Evolutionary conservation across 1,284 basidiomycete genomes (phyloP).

Genomic region (Peniophora sp.): DNA sequence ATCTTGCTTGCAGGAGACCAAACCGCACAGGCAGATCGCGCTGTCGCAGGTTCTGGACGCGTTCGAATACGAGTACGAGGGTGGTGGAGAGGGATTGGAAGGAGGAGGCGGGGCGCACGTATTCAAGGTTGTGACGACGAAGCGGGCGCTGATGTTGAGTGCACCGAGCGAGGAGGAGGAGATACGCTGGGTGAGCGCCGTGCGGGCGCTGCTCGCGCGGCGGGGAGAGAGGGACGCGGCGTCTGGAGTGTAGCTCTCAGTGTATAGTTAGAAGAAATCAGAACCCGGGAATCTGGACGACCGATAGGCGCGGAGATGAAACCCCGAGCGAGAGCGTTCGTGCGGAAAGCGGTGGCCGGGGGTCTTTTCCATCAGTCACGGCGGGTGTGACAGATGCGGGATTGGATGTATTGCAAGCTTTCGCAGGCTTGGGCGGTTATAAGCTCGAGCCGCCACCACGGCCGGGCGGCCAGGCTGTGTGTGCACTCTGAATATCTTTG

Average conservation of each 20-base stretch:
- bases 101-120: slow-evolving; percentile 50
- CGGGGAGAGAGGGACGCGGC: slow-evolving; percentile 43
- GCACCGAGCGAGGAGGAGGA: slow-evolving; percentile 98
- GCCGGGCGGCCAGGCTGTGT: no score
- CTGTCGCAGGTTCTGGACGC: slow-evolving; percentile 87
- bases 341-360: no score
- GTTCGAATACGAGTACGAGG: slow-evolving; percentile 70
- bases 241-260: slow-evolving; percentile 22
- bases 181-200: slow-evolving; percentile 94
- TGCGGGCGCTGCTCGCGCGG: slow-evolving; percentile 82
- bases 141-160: slow-evolving; percentile 82
- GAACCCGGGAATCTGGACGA: neutral
- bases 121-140: slow-evolving; percentile 96
- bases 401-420: no score
- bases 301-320: no score
- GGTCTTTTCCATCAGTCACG: no score
- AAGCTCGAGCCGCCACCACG: no score
- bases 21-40: slow-evolving; percentile 80
- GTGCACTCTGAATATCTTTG: no score
- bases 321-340: no score
- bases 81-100: slow-evolving; percentile 29
- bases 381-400: no score
- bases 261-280: slow-evolving; percentile 14
- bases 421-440: no score
- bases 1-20: slow-evolving; percentile 59